Conservation (phyloP, 805 yeast genomes). For the Schwanniomyces occidentalis region DNA sequence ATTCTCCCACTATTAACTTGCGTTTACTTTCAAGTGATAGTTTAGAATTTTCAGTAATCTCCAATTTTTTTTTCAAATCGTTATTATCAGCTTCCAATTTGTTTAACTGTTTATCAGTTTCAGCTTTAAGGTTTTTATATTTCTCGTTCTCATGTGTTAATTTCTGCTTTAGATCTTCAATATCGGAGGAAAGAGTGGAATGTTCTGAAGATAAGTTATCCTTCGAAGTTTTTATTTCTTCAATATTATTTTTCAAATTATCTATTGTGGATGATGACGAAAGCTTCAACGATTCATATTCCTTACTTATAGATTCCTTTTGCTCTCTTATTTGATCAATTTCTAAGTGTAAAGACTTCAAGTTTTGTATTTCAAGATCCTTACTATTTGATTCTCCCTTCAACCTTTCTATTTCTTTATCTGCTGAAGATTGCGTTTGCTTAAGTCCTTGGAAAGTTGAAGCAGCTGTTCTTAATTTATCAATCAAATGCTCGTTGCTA, state of each 20-base stretch:
- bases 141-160: slow-evolving; percentile 1
- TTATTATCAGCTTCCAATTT: slow-evolving; percentile 1
- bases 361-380: slow-evolving; percentile 3
- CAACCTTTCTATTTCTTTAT: slow-evolving; percentile 14
- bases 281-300: slow-evolving; percentile 5
- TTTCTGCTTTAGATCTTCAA: slow-evolving; percentile 3
- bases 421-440: slow-evolving; percentile 15
- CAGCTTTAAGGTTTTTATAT: slow-evolving; percentile 1
- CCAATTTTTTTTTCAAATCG: slow-evolving; percentile 1
- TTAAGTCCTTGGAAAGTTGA: slow-evolving; percentile 33
- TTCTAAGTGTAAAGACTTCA: slow-evolving; percentile 2
- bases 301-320: slow-evolving; percentile 2
- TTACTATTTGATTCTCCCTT: slow-evolving; percentile 18
- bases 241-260: slow-evolving; percentile 12
- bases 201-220: slow-evolving; percentile 3
- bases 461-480: slow-evolving; percentile 42
- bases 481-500: slow-evolving; percentile 37
- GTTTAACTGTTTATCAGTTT: slow-evolving; percentile 1
- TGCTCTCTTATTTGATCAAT: slow-evolving; percentile 6
- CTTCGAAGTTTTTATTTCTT: slow-evolving; percentile 11
- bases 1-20: slow-evolving; percentile 1
- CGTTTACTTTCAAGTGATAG: neutral
- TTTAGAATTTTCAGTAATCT: neutral
- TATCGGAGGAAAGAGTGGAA: neutral
- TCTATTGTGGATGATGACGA: slow-evolving; percentile 3